phyloP scores from a whole-genome alignment of 2,329 filamentous ascomycete species.

The Colletotrichum sp. region DNA sequence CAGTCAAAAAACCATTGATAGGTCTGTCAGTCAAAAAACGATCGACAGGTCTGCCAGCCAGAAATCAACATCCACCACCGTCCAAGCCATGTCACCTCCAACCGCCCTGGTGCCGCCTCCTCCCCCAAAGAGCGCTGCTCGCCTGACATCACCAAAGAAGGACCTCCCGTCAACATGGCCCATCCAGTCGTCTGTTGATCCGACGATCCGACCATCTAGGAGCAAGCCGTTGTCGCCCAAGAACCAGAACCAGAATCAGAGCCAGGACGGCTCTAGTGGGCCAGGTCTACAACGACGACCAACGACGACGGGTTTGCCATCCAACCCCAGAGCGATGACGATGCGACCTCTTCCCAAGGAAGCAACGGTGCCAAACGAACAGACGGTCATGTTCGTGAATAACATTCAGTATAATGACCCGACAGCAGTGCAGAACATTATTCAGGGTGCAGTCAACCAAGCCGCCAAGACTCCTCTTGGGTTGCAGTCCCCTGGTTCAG shows the following conservation, averaged over 20 bases:
- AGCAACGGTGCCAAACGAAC: conserved; percentile 33
- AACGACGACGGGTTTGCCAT: conserved; percentile 49
- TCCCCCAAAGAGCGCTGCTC: conserved; percentile 8
- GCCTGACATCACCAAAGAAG: conserved; percentile 1
- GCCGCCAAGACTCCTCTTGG: conserved; percentile 23
- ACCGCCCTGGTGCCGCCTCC: not conserved
- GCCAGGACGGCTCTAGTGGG: conserved; percentile 20
- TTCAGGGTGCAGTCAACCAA: conserved; percentile 45
- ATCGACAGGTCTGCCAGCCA: conserved; percentile 5
- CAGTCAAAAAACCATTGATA: not conserved
- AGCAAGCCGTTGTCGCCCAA: conserved; percentile 31
- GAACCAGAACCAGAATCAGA: conserved; percentile 17
- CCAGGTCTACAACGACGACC: conserved; percentile 43
- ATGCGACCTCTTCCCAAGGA: conserved; percentile 33
- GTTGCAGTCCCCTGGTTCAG: not conserved
- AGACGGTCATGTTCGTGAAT: conserved; percentile 62
- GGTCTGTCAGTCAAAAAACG: not conserved
- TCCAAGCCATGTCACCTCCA: not conserved
- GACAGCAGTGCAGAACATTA: conserved; percentile 50
- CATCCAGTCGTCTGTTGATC: conserved; percentile 33
- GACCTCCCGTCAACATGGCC: conserved; percentile 24
- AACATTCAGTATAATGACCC: conserved; percentile 62
- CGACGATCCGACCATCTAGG: conserved; percentile 35
- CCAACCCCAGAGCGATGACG: conserved; percentile 48
- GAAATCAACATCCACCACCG: not conserved